Evolutionary conservation across 495 filamentous ascomycete genomes (phyloP), one percentile per base, ranked within the genome.

Genomic region (Cladorrhinum samala): DNA sequence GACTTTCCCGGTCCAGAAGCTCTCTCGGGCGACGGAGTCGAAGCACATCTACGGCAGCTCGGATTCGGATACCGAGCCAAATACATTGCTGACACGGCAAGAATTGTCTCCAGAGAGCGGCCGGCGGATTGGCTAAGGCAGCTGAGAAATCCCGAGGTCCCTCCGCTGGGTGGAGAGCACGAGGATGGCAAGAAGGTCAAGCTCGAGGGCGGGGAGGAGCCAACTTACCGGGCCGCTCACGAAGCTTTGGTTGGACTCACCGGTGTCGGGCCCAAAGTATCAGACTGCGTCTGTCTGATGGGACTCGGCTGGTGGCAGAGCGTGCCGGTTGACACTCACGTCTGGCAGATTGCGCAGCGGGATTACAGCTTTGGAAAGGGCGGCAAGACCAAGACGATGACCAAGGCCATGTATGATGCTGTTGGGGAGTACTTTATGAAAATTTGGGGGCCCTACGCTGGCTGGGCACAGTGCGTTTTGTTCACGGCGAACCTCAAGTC

Each of bases 221-320:
- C 40, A 18, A 71, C 61, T 9, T 98, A 98, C 68, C 79, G 79
- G 18, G 74, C 81, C 39, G 93, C 93, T 0, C 94, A 97, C 65
- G 85, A 87, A 58, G 81, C 85, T 55, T 73, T 98, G 5, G 71
- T 96, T 3, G 67, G 77, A 19, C 73, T 98, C 20, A 78, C 88
- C 51, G 93, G 93, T 1, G 94, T 97, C 7, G 93, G 93, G 0
- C 93, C 93, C 0, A 99, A 99, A 66, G 93, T 99, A 4, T 84
- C 94, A 3, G 93, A 99, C 66, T 99, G 93, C 65, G 90, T 97
- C 5, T 95, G 87, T 67, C 69, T 99, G 36, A 95, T 99, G 89
- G 95, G 93, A 11, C 72, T 99, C 4, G 92, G 92, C n/a, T 97
- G 94, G 90, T 83, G 86, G 6, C 93, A 96, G 66, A 82, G 90